Conservation (phyloP, 2,329 filamentous ascomycete species). For the Fusarium sp. region DNA sequence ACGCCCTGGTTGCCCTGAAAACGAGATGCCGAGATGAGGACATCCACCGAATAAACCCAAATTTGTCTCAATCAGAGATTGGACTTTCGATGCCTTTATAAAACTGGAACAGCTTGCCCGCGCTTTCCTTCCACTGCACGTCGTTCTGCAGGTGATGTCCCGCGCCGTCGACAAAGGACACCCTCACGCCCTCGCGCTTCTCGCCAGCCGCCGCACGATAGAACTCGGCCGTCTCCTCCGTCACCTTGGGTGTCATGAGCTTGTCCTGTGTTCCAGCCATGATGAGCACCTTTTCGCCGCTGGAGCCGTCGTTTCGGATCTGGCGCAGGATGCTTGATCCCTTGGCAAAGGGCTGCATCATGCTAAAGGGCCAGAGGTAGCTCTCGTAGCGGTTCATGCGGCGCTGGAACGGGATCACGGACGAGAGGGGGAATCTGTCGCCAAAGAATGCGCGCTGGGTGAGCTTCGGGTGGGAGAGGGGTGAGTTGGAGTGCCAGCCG, state of each 20-base stretch:
- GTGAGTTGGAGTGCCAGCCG: conserved; percentile 62
- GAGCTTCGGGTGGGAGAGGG: conserved; percentile 62
- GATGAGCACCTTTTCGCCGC: conserved; percentile 50
- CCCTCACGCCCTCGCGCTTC: conserved; percentile 50
- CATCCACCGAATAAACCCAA: not conserved
- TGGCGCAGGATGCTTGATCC: conserved; percentile 53
- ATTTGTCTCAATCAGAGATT: not conserved
- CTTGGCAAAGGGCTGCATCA: conserved; percentile 58
- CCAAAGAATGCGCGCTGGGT: conserved; percentile 64
- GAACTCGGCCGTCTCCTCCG: conserved; percentile 52
- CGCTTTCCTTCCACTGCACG: conserved; percentile 59
- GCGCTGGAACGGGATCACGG: conserved; percentile 56
- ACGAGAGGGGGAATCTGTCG: conserved; percentile 51
- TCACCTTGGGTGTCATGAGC: conserved; percentile 53
- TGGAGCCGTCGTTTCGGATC: conserved; percentile 41
- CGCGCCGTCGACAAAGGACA: conserved; percentile 56
- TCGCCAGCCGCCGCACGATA: conserved; percentile 28
- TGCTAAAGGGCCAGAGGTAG: conserved; percentile 63
- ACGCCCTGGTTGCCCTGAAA: conserved; percentile 11
- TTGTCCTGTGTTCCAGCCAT: conserved; percentile 55
- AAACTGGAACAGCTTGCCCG: conserved; percentile 57
- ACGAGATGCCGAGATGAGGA: conserved; percentile 2
- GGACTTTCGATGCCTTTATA: conserved; percentile 38
- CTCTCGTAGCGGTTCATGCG: conserved; percentile 62
- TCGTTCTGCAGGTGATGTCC: conserved; percentile 68